Evolutionary conservation across 805 yeast genomes (phyloP).

Genomic region (Candida tallmaniae): DNA sequence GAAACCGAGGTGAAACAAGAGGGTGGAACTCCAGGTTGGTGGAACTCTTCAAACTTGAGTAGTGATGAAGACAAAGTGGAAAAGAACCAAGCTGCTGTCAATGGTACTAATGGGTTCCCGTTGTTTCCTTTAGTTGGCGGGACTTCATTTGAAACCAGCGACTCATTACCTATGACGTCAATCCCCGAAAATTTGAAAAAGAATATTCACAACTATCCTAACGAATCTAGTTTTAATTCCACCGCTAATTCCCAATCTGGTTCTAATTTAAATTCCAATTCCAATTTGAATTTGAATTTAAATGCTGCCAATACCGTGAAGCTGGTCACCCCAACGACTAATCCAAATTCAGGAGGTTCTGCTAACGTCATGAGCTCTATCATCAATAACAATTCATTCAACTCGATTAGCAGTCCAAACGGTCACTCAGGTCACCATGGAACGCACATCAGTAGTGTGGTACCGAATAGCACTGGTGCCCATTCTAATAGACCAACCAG

Average conservation of each 20-base stretch:
- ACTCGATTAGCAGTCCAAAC: background rate
- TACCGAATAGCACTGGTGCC: background rate
- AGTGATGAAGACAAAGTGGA: background rate
- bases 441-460: no score
- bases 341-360: background rate
- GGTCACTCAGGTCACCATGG: background rate
- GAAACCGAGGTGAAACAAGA: no score
- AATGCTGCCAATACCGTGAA: background rate
- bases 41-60: background rate
- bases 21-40: no score
- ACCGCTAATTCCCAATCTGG: no score
- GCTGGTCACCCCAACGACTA: background rate
- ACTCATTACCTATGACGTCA: constrained; percentile 31
- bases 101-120: constrained; percentile 22
- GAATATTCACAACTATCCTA: background rate
- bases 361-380: background rate
- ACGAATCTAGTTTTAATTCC: no score
- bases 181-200: constrained; percentile 15
- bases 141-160: constrained; percentile 31
- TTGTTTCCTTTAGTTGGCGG: constrained; percentile 40
- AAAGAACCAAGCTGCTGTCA: background rate
- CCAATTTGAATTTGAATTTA: background rate
- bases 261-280: background rate
- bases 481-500: constrained; percentile 12
- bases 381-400: background rate